These are phyloP conservation scores for Ceratobasidium sp. DNA, from an alignment of 1,284 basidiomycete species.

Conservation along the genomic window DNA sequence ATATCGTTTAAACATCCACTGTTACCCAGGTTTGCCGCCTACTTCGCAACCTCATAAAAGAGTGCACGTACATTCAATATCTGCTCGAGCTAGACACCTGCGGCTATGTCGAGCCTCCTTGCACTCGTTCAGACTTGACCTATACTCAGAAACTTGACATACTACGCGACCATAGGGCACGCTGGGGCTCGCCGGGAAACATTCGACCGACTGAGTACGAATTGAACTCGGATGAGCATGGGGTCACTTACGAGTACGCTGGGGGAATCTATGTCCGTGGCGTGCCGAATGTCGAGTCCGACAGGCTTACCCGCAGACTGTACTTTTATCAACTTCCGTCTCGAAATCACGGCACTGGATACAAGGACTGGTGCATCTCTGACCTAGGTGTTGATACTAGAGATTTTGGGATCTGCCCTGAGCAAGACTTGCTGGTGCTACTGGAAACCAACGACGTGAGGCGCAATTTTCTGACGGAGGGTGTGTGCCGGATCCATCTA, in stretches of 20 bases:
- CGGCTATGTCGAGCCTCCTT: conserved; percentile 14
- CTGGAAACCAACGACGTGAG: not conserved
- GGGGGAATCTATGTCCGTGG: conserved; percentile 24
- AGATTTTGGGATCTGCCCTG: conserved; percentile 13
- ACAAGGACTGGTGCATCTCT: conserved; percentile 1
- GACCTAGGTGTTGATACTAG: conserved; percentile 7
- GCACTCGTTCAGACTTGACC: conserved; percentile 2
- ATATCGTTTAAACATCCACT: not conserved
- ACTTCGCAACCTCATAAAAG: not conserved
- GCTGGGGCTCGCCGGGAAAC: not conserved
- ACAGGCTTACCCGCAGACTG: not conserved
- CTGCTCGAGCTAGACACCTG: conserved; percentile 1
- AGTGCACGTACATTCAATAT: conserved; percentile 4
- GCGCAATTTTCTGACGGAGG: not conserved
- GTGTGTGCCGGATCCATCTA: conserved; percentile 13
- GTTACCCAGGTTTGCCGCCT: conserved; percentile 13
- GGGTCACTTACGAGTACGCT: conserved; percentile 26
- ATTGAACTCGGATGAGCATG: not conserved
- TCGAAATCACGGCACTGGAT: conserved; percentile 2
- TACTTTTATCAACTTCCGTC: conserved; percentile 31
- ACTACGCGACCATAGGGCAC: conserved; percentile 4
- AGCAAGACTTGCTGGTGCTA: conserved; percentile 30
- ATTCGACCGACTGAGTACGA: not conserved
- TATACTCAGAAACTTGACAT: conserved; percentile 19
- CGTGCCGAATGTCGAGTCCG: not conserved